phyloP scores from a whole-genome alignment of 495 filamentous ascomycete species.

The Evansstolkia leycettana region DNA sequence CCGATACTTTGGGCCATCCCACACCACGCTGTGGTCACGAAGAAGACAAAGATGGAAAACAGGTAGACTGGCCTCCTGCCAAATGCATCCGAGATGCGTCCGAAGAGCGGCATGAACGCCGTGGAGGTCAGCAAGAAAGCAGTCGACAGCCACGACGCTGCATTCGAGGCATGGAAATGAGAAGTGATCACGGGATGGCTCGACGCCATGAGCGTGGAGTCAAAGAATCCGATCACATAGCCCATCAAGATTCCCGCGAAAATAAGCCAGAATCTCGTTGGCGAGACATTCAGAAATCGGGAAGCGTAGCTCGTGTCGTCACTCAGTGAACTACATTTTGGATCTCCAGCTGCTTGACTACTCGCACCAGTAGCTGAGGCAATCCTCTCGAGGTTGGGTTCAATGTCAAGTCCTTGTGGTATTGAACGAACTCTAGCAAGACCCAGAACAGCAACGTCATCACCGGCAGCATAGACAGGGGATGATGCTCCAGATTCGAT shows the following conservation, averaged over 20 bases:
- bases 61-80: slow-evolving; percentile 62
- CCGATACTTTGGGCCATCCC: slow-evolving; percentile 56
- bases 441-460: slow-evolving; percentile 12
- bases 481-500: slow-evolving; percentile 10
- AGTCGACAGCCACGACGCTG: slow-evolving; percentile 71
- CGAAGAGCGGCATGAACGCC: slow-evolving; percentile 60
- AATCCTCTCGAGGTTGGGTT: slow-evolving; percentile 16
- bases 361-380: slow-evolving; percentile 7
- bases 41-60: slow-evolving; percentile 49
- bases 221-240: slow-evolving; percentile 50
- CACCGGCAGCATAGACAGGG: slow-evolving; percentile 4
- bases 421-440: slow-evolving; percentile 18
- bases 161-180: slow-evolving; percentile 61
- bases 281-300: slow-evolving; percentile 34
- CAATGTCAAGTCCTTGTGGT: slow-evolving; percentile 19
- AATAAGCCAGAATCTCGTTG: slow-evolving; percentile 39
- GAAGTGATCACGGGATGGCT: slow-evolving; percentile 74
- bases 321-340: slow-evolving; percentile 2
- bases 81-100: slow-evolving; percentile 58
- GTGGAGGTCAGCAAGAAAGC: slow-evolving; percentile 69
- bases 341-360: slow-evolving; percentile 5
- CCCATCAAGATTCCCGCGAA: slow-evolving; percentile 35
- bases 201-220: slow-evolving; percentile 70
- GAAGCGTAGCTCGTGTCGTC: slow-evolving; percentile 17
- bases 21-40: slow-evolving; percentile 59